Evolutionary conservation across 805 yeast species (phyloP).

Genomic region (Sugiyamaella floridensis): DNA sequence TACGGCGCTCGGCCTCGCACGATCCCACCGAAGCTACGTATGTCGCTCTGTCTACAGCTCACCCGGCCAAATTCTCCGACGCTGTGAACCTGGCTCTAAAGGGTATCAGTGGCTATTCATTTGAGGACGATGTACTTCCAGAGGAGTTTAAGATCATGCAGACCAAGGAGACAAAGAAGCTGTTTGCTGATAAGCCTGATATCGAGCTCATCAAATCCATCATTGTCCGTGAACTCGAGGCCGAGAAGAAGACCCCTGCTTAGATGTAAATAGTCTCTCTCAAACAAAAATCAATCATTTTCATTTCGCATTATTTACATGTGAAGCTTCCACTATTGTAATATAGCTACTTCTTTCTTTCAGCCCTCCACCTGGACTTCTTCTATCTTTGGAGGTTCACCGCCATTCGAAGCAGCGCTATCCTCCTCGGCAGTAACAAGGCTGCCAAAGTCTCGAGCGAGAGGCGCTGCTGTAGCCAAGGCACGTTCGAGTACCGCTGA

Average conservation of each 20-base stretch:
- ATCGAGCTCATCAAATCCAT: slow-evolving; percentile 66
- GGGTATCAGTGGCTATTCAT: slow-evolving; percentile 65
- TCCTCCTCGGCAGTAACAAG: slow-evolving; percentile 1
- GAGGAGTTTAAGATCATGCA: slow-evolving; percentile 72
- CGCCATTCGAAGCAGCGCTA: neutral
- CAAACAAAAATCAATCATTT: neutral
- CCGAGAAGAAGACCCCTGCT: neutral
- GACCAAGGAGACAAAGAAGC: slow-evolving; percentile 65
- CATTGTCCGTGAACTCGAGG: slow-evolving; percentile 60
- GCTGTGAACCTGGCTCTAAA: slow-evolving; percentile 81
- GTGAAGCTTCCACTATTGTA: neutral
- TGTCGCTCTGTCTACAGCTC: slow-evolving; percentile 91
- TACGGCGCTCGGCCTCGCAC: slow-evolving; percentile 39
- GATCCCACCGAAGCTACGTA: slow-evolving; percentile 34
- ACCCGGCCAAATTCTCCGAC: slow-evolving; percentile 96
- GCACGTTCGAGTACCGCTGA: slow-evolving; percentile 76
- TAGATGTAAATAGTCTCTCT: neutral
- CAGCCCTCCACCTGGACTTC: neutral
- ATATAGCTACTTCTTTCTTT: neutral
- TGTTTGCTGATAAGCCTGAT: slow-evolving; percentile 63
- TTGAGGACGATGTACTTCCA: slow-evolving; percentile 84
- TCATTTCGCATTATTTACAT: neutral
- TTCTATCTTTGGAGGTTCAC: neutral
- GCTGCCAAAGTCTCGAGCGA: slow-evolving; percentile 27
- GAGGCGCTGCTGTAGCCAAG: slow-evolving; percentile 74